phyloP scores from a whole-genome alignment of 345 rosid species.

The Tarenaya hassleriana region DNA sequence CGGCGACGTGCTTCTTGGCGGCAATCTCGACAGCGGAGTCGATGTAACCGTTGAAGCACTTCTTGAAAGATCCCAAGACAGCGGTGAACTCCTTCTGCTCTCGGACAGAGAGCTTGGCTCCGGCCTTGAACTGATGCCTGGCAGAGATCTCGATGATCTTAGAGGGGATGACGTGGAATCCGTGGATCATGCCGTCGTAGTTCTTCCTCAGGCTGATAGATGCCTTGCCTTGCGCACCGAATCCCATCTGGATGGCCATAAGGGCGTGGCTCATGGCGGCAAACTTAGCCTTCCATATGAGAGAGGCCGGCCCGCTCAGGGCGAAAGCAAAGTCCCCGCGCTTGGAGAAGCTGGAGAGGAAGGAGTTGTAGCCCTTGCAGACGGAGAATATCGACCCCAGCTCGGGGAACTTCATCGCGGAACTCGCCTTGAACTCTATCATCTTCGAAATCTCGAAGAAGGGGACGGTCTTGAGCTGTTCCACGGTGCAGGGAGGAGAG shows the following conservation, averaged over 20 bases:
- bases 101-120: neutral
- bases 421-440: neutral
- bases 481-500: slow-evolving; percentile 14
- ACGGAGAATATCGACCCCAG: slow-evolving; percentile 9
- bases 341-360: neutral
- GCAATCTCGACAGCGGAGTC: too few species aligned
- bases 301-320: neutral
- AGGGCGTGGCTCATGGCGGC: neutral
- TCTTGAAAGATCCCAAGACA: too few species aligned
- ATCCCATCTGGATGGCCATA: neutral
- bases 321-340: neutral
- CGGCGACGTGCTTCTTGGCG: too few species aligned
- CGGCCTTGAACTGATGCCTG: slow-evolving; percentile 3
- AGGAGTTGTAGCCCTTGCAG: slow-evolving; percentile 13
- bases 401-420: neutral
- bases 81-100: neutral
- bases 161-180: neutral
- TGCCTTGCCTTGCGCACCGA: slow-evolving; percentile 14
- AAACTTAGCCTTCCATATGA: neutral
- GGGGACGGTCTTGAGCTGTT: slow-evolving; percentile 19
- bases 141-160: slow-evolving; percentile 4
- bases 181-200: slow-evolving; percentile 13
- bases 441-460: slow-evolving; percentile 3
- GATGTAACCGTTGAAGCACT: too few species aligned
- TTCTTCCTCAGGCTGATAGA: neutral